Evolutionary conservation across 2,329 filamentous ascomycete genomes (phyloP).

Genomic region (Colletotrichum sp.): DNA sequence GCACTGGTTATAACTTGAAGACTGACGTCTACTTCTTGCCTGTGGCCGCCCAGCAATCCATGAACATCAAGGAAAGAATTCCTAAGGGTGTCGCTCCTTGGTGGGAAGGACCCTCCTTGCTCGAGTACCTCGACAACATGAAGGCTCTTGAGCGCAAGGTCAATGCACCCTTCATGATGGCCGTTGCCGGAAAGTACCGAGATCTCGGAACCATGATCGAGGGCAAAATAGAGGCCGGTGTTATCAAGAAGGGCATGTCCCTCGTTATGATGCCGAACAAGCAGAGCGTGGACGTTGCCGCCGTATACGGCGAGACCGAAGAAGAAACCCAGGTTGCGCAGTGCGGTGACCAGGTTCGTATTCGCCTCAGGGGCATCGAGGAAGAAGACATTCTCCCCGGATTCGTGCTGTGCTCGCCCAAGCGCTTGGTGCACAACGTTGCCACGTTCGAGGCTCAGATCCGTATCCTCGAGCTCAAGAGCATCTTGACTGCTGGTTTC

Average conservation of each 20-base stretch:
- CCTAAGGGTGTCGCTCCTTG: conserved; percentile 78
- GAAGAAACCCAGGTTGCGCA: conserved; percentile 84
- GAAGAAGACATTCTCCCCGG: conserved; percentile 96
- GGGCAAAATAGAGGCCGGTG: conserved; percentile 94
- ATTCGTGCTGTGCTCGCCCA: conserved; percentile 94
- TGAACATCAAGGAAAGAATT: conserved; percentile 89
- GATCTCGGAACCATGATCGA: conserved; percentile 98
- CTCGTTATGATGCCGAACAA: conserved; percentile 97
- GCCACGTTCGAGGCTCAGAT: conserved; percentile 94
- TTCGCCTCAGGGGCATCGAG: conserved; percentile 92
- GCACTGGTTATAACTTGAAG: conserved; percentile 92
- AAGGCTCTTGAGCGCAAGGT: conserved; percentile 91
- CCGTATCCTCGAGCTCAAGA: conserved; percentile 92
- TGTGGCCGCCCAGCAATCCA: conserved; percentile 84
- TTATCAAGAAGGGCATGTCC: conserved; percentile 86
- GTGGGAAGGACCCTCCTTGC: conserved; percentile 87
- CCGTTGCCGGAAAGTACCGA: conserved; percentile 92
- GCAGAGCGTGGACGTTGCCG: conserved; percentile 79
- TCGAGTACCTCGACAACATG: conserved; percentile 97
- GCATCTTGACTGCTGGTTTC: conserved; percentile 91
- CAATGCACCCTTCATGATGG: conserved; percentile 99
- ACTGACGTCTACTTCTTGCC: conserved; percentile 95
- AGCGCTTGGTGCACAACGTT: conserved; percentile 92
- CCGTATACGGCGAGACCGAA: conserved; percentile 94
- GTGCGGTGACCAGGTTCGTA: conserved; percentile 92